Percentiles rank a stretch among this genome's conserved stretches.
Evolutionary conservation across 495 filamentous ascomycete genomes (phyloP).

Genomic region (Penicillium chermesinum): DNA sequence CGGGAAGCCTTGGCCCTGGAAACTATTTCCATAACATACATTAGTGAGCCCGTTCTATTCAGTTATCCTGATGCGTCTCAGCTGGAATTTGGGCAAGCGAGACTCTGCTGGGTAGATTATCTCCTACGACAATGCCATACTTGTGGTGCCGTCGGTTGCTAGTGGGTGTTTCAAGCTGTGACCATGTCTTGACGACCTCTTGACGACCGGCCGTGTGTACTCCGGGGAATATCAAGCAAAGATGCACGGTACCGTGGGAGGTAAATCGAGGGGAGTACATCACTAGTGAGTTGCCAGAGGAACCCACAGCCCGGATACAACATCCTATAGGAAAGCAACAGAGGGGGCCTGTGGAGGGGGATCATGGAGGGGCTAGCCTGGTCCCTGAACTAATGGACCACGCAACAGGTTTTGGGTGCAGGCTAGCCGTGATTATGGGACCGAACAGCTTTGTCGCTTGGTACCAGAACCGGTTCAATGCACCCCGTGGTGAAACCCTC

Average conservation of each 20-base stretch:
- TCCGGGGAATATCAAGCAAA: not conserved
- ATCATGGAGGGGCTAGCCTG: too few relatives aligned
- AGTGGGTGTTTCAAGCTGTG: too few relatives aligned
- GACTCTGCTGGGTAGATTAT: not conserved
- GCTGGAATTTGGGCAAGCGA: not conserved
- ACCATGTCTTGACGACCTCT: too few relatives aligned
- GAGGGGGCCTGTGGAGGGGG: too few relatives aligned
- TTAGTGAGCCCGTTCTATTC: not conserved
- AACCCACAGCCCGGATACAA: not conserved
- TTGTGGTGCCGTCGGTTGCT: not conserved
- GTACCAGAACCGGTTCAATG: not conserved
- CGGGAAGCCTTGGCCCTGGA: not conserved
- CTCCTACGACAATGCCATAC: not conserved
- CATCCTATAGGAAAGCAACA: not conserved
- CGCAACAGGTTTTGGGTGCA: not conserved
- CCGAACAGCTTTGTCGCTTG: not conserved
- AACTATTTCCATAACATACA: not conserved
- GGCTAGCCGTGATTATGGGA: not conserved
- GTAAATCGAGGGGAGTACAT: not conserved
- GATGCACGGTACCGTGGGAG: too few relatives aligned
- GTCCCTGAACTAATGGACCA: too few relatives aligned
- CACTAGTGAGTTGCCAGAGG: too few relatives aligned
- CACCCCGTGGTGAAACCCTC: not conserved
- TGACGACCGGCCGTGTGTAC: slow-evolving; percentile 10
- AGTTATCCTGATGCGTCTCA: not conserved